Base-by-base conservation (phyloP, 2,329 filamentous ascomycete species). In the Phyllosticta paracitricarpa region DNA sequence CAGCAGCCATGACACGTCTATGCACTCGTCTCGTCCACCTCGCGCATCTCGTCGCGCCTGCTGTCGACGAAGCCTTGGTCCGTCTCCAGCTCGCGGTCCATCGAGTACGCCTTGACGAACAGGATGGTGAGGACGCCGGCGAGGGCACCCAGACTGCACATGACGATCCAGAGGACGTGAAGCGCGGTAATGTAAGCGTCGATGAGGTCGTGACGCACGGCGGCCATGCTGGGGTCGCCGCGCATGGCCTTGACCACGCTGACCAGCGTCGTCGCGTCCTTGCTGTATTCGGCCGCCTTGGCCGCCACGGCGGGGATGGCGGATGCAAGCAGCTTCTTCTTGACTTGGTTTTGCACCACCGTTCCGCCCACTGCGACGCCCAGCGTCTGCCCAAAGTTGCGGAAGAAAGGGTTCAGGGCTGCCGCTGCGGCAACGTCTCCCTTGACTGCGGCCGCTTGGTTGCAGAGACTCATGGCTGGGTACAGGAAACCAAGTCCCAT, bases 371-470 rank as follows among this genome's bases (percentile, higher is more conserved):
- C 75, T 0, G 77, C 71, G 1, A 78, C 72, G 8, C 78, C 80
- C 68, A 80, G 77, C 2, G 77, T 75, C n/a, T 71, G 66, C 2
- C 80, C 81, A 33, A 82, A 76, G 59, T 69, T 75, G 48, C 79
- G 75, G 61, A 79, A 67, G 62, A 82, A 83, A 0, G 71, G 67
- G 71, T 75, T 80, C 53, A 76, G 75, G 1, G 67, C 70, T 14
- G 68, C 63, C 1, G 69, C 72, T 2, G 76, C 76, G 0, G 75
- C 73, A 1, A 71, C 60, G 1, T 75, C 73, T 1, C 63, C 63
- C 8, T 79, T 76, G 0, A 67, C 48, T 1, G 78, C 64, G 0
- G 69, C 62, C 0, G 77, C 79, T 65, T 77, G 74, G 17, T 79
- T 70, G 0, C 79, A 76, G 0, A 79, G 77, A 1, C 79, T 73